Conservation (phyloP, 2,329 filamentous ascomycete species). For the Epicoccum nigrum region DNA sequence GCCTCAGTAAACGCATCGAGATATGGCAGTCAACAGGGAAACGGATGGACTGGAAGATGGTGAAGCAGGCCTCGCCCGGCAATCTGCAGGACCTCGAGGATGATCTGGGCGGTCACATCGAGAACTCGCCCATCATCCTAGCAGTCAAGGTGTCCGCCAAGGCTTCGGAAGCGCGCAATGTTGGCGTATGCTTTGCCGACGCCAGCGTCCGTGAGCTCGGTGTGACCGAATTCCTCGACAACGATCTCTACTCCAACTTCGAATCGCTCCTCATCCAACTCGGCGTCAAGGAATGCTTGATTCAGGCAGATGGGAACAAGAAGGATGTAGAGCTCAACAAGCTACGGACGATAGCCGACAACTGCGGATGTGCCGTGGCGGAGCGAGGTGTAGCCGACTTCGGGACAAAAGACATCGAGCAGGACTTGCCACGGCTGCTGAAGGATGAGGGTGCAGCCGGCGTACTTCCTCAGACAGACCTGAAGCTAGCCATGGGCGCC, state of each 20-base stretch:
- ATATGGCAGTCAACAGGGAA: conserved; percentile 77
- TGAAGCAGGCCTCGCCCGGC: conserved; percentile 88
- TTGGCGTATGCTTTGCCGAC: conserved; percentile 97
- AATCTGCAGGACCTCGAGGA: conserved; percentile 98
- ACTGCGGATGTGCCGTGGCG: conserved; percentile 86
- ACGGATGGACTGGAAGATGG: conserved; percentile 89
- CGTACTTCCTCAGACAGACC: conserved; percentile 83
- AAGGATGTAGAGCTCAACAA: conserved; percentile 91
- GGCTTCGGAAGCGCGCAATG: conserved; percentile 79
- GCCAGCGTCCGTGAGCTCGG: conserved; percentile 94
- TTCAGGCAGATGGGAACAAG: conserved; percentile 77
- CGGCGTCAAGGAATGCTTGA: conserved; percentile 88
- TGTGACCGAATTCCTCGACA: conserved; percentile 98
- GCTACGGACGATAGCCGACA: conserved; percentile 85
- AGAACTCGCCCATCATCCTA: conserved; percentile 91
- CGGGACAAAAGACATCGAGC: conserved; percentile 88
- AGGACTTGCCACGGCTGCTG: conserved; percentile 85
- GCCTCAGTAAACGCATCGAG: conserved; percentile 87
- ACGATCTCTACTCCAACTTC: conserved; percentile 97
- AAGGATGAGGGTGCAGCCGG: conserved; percentile 82
- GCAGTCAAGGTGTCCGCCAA: conserved; percentile 93
- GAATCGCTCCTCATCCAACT: conserved; percentile 95
- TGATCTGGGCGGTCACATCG: conserved; percentile 84
- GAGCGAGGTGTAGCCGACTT: conserved; percentile 81
- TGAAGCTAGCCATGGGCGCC: conserved; percentile 95